These are phyloP conservation scores for Gossypium davidsonii DNA, from an alignment of 441 rosid genomes.

Conservation along the genomic window DNA sequence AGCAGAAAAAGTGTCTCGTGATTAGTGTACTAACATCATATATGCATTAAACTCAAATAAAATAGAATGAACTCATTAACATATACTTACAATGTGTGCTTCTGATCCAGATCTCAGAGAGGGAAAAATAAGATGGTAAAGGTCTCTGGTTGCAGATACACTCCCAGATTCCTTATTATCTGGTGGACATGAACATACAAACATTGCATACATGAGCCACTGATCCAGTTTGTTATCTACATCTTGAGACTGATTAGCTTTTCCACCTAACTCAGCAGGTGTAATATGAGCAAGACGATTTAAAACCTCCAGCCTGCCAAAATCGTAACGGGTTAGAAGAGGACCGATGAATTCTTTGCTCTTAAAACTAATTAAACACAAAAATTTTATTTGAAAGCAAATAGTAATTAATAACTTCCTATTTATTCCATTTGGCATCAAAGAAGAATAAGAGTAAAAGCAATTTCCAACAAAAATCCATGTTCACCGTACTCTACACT, in stretches of 20 bases:
- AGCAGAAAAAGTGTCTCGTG: neutral
- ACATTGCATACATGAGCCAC: conserved; percentile 97
- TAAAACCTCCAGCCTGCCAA: conserved; percentile 70
- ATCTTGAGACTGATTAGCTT: conserved; percentile 87
- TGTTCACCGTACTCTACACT: neutral
- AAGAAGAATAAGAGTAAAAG: neutral
- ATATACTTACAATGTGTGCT: conserved; percentile 71
- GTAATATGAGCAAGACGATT: conserved; percentile 88
- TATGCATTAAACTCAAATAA: conserved; percentile 1
- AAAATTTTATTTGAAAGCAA: conserved; percentile 1
- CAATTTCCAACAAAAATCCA: neutral
- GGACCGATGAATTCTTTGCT: neutral
- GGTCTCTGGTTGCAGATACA: conserved; percentile 76
- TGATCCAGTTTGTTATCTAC: conserved; percentile 91
- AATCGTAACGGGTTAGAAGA: conserved; percentile 19
- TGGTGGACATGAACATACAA: conserved; percentile 95
- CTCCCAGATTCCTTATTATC: conserved; percentile 79
- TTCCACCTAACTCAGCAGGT: conserved; percentile 91
- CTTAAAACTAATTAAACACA: neutral
- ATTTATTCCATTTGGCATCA: neutral
- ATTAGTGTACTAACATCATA: neutral
- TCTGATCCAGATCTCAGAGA: conserved; percentile 91
- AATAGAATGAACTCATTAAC: neutral
- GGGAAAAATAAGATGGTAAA: conserved; percentile 87
- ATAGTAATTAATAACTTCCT: neutral